These are phyloP conservation scores for Talaromyces sp. DNA, from an alignment of 2,329 filamentous ascomycete genomes.

Conservation along the genomic window DNA sequence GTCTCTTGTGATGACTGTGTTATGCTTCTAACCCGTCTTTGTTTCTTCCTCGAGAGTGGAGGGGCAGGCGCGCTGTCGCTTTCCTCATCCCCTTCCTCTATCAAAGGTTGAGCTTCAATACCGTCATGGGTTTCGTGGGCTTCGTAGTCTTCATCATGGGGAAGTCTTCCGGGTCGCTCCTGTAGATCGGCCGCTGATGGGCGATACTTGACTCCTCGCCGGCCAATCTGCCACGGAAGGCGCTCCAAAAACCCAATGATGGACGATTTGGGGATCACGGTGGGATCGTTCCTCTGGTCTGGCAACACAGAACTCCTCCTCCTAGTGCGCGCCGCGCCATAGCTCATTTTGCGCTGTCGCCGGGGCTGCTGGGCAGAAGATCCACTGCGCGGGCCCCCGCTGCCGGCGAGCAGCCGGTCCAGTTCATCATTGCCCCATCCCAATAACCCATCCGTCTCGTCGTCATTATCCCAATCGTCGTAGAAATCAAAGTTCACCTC, in stretches of 20 bases:
- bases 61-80: conserved; percentile 12
- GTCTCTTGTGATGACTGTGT: conserved; percentile 78
- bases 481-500: conserved; percentile 96
- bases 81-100: conserved; percentile 57
- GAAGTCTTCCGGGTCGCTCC: conserved; percentile 67
- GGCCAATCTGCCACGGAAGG: conserved; percentile 79
- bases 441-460: conserved; percentile 56
- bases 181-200: conserved; percentile 87
- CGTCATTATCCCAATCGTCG: conserved; percentile 83
- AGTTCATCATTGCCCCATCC: conserved; percentile 82
- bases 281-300: conserved; percentile 63
- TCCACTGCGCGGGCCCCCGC: conserved; percentile 38
- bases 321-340: conserved; percentile 67
- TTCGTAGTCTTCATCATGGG: conserved; percentile 50
- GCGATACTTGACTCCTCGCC: conserved; percentile 74
- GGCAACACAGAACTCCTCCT: conserved; percentile 54
- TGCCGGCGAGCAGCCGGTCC: conserved; percentile 73
- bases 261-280: conserved; percentile 82
- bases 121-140: conserved; percentile 1
- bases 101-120: conserved; percentile 53
- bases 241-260: conserved; percentile 79
- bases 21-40: conserved; percentile 63
- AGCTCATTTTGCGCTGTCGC: conserved; percentile 81
- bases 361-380: conserved; percentile 58
- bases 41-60: conserved; percentile 11